Evolutionary conservation across 2,329 filamentous ascomycete genomes (phyloP).

Genomic region (Dryadomyces quercivorus): DNA sequence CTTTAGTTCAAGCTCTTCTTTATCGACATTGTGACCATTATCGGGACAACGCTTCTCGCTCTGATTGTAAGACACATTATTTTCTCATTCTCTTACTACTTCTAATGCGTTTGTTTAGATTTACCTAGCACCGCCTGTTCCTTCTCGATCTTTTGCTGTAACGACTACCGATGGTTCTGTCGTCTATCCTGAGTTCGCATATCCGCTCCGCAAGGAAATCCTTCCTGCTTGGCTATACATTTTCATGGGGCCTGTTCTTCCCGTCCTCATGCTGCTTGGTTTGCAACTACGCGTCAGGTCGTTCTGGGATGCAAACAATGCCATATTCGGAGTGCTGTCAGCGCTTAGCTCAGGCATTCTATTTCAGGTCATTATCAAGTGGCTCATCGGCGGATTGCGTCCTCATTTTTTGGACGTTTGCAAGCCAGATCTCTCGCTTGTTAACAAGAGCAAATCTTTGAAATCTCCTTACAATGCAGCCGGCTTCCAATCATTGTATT

Average conservation of each 20-base stretch:
- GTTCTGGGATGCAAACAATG: slow-evolving; percentile 63
- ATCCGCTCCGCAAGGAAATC: slow-evolving; percentile 57
- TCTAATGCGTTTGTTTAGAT: slow-evolving; percentile 28
- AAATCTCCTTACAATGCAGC: slow-evolving; percentile 29
- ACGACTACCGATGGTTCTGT: slow-evolving; percentile 54
- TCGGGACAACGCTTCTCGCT: slow-evolving; percentile 8
- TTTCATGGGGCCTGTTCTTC: slow-evolving; percentile 48
- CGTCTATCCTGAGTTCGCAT: slow-evolving; percentile 59
- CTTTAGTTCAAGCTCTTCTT: slow-evolving; percentile 52
- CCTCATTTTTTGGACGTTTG: slow-evolving; percentile 62
- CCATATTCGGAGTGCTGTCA: slow-evolving; percentile 56
- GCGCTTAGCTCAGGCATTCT: slow-evolving; percentile 58
- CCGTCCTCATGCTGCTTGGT: slow-evolving; percentile 51
- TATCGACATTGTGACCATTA: slow-evolving; percentile 58
- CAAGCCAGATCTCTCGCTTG: slow-evolving; percentile 41
- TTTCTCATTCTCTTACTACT: neutral
- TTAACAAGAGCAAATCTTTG: slow-evolving; percentile 21
- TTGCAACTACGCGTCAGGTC: slow-evolving; percentile 57
- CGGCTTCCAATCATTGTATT: slow-evolving; percentile 47
- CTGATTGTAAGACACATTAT: slow-evolving; percentile 36
- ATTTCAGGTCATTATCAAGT: slow-evolving; percentile 67
- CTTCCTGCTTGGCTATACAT: slow-evolving; percentile 61
- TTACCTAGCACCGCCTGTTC: slow-evolving; percentile 52
- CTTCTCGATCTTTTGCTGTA: slow-evolving; percentile 57
- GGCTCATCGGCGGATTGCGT: slow-evolving; percentile 60